These are phyloP conservation scores for Mortierella sp. DNA, from an alignment of 371 early-diverging fungal species.

Conservation along the genomic window DNA sequence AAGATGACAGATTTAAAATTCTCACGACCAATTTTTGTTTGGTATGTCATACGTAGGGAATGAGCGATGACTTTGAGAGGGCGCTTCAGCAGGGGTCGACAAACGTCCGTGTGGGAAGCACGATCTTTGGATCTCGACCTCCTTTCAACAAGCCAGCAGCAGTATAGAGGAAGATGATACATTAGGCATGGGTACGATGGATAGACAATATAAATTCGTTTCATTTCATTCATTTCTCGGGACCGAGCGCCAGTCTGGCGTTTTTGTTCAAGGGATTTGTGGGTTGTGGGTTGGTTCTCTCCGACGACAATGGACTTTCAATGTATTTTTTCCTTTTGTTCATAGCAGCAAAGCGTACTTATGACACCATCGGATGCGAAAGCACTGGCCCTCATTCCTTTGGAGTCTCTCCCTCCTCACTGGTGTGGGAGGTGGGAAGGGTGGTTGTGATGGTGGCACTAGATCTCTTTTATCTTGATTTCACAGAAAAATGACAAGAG, in stretches of 20 bases:
- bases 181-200: not conserved
- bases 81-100: constrained; percentile 90
- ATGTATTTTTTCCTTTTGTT: not conserved
- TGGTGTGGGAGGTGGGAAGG: not conserved
- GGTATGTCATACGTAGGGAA: constrained; percentile 66
- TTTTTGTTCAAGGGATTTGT: not conserved
- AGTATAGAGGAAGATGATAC: not conserved
- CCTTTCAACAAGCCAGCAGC: constrained; percentile 27
- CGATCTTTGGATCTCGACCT: constrained; percentile 82
- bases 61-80: constrained; percentile 93
- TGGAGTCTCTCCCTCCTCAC: not conserved
- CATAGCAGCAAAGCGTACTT: not conserved
- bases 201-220: not conserved
- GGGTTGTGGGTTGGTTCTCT: too few relatives aligned
- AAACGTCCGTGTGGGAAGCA: constrained; percentile 92
- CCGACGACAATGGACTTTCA: not conserved
- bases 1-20: not conserved
- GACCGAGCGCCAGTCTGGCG: not conserved
- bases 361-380: not conserved
- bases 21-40: not conserved
- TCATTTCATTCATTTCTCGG: not conserved
- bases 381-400: not conserved
- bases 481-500: not conserved
- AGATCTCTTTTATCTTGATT: not conserved
- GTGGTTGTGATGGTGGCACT: not conserved